Evolutionary conservation across 768 basidiomycete species (phyloP).

Genomic region (Tephrocybe rancida): DNA sequence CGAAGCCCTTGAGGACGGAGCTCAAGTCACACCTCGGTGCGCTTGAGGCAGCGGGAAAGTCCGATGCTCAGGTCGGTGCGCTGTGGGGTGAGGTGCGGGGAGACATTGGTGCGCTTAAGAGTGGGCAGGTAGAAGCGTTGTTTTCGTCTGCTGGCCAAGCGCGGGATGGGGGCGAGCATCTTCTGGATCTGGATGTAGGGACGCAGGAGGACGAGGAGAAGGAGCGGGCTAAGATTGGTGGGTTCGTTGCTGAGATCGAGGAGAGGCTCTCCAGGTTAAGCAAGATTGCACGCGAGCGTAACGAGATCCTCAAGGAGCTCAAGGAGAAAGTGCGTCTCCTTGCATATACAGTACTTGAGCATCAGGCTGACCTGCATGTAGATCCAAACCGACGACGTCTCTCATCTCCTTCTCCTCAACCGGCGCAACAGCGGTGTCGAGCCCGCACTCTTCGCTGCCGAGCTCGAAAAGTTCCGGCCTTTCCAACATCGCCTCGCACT

Average conservation of each 20-base stretch:
- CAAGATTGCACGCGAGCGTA: slow-evolving; percentile 84
- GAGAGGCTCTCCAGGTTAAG: slow-evolving; percentile 75
- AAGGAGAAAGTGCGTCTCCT: slow-evolving; percentile 80
- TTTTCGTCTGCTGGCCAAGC: slow-evolving; percentile 50
- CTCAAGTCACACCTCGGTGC: slow-evolving; percentile 74
- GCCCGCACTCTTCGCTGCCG: slow-evolving; percentile 85
- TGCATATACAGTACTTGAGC: neutral
- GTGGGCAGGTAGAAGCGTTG: slow-evolving; percentile 61
- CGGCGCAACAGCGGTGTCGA: slow-evolving; percentile 84
- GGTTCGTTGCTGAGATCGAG: slow-evolving; percentile 73
- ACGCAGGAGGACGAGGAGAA: slow-evolving; percentile 63
- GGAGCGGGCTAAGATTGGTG: slow-evolving; percentile 68
- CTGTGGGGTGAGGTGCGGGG: slow-evolving; percentile 73
- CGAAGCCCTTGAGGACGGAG: slow-evolving; percentile 73
- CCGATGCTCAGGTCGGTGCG: slow-evolving; percentile 73
- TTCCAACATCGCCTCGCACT: slow-evolving; percentile 85
- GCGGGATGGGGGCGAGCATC: slow-evolving; percentile 35
- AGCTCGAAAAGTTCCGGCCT: slow-evolving; percentile 94
- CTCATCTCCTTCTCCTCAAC: slow-evolving; percentile 89
- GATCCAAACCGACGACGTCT: slow-evolving; percentile 97
- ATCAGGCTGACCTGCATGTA: slow-evolving; percentile 29
- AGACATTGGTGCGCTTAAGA: slow-evolving; percentile 67
- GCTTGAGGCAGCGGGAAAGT: slow-evolving; percentile 74
- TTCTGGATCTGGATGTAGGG: slow-evolving; percentile 71
- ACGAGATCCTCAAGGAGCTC: slow-evolving; percentile 87